These are phyloP conservation scores for Malus hybrid DNA, from an alignment of 331 rosid species.

Conservation along the genomic window DNA sequence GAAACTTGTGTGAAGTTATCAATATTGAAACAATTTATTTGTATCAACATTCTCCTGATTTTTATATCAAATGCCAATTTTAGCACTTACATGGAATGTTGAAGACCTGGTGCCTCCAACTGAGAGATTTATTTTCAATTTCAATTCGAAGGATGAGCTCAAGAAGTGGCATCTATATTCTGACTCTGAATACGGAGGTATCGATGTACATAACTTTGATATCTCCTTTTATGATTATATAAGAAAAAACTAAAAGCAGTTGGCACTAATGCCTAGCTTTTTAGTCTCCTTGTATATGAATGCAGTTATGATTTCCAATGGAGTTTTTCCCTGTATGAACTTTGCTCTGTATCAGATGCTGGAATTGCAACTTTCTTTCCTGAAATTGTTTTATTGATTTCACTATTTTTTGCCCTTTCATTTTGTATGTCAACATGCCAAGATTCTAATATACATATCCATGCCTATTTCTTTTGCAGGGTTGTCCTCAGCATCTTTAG, in stretches of 20 bases:
- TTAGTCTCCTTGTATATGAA: not conserved
- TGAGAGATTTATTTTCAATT: conserved; percentile 66
- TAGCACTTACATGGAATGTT: conserved; percentile 52
- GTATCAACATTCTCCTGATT: not conserved
- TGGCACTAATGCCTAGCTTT: not conserved
- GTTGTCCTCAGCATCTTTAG: conserved; percentile 79
- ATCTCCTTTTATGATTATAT: not conserved
- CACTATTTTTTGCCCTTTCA: not conserved
- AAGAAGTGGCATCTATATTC: conserved; percentile 89
- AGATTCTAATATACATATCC: not conserved
- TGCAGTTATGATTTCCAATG: not conserved
- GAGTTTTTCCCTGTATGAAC: not conserved
- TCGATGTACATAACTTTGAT: not conserved
- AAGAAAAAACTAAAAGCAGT: not conserved
- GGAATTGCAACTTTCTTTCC: not conserved
- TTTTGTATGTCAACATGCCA: not conserved
- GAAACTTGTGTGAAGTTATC: not conserved
- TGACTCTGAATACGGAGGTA: conserved; percentile 90
- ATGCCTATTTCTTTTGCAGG: conserved; percentile 35
- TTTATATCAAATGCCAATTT: conserved; percentile 8
- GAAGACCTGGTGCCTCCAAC: conserved; percentile 86
- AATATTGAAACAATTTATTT: not conserved
- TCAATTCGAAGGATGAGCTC: conserved; percentile 70
- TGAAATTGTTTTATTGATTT: not conserved
- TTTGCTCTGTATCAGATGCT: not conserved